Evolutionary conservation across 1,284 basidiomycete species (phyloP).

Genomic region (Cutaneotrichosporon mucoides): DNA sequence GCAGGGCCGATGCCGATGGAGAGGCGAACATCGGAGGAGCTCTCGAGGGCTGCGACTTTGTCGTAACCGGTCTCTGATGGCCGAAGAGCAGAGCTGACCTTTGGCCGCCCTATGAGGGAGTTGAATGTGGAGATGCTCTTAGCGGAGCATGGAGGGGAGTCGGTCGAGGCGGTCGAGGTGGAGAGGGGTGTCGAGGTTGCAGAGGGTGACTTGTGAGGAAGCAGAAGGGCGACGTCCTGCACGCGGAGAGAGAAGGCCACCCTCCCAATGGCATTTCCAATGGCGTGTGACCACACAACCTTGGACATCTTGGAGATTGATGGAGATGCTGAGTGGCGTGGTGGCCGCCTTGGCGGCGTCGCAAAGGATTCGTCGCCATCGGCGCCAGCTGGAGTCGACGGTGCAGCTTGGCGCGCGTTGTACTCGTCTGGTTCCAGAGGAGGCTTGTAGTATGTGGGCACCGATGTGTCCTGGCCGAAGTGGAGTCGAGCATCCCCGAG

Average conservation of each 20-base stretch:
- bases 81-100: background rate
- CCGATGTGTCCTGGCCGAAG: conserved; percentile 6
- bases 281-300: conserved; percentile 33
- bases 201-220: conserved; percentile 16
- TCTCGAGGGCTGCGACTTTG: conserved; percentile 24
- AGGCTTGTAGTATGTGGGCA: background rate
- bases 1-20: conserved; percentile 38
- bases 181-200: too few species aligned
- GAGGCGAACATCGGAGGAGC: conserved; percentile 16
- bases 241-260: conserved; percentile 27
- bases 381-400: too few species aligned
- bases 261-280: conserved; percentile 36
- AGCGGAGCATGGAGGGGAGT: too few species aligned
- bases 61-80: conserved; percentile 16
- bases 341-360: background rate
- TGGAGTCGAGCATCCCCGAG: conserved; percentile 25
- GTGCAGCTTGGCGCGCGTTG: background rate
- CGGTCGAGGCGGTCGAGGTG: too few species aligned
- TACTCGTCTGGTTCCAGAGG: conserved; percentile 4
- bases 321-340: conserved; percentile 21
- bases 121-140: background rate
- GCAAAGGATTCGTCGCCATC: background rate
- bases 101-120: background rate
- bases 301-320: background rate
- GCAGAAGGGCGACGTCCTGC: conserved; percentile 27